phyloP scores from a whole-genome alignment of 371 early-diverging fungal species.

The Actinomortierella ambigua region DNA sequence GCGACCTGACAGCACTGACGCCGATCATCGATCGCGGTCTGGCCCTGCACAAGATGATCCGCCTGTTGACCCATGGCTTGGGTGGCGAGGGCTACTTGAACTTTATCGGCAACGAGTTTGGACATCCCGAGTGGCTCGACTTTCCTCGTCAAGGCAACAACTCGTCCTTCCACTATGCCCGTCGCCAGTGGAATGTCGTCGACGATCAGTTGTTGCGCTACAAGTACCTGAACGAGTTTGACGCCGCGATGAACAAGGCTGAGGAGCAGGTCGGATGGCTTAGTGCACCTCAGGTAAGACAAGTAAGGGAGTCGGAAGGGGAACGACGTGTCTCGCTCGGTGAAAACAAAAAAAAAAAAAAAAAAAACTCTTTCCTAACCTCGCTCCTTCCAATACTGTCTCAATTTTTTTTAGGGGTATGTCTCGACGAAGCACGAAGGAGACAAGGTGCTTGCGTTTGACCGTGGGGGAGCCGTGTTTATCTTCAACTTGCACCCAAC shows the following conservation, averaged over 20 bases:
- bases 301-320: too few relatives aligned
- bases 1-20: conserved; percentile 77
- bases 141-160: conserved; percentile 95
- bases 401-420: conserved; percentile 51
- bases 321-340: too few relatives aligned
- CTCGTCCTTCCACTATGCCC: conserved; percentile 91
- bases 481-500: conserved; percentile 95
- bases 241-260: conserved; percentile 79
- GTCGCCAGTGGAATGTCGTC: conserved; percentile 92
- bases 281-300: conserved; percentile 55
- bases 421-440: conserved; percentile 91
- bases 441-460: conserved; percentile 93
- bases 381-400: not conserved
- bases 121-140: conserved; percentile 98
- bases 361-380: not conserved
- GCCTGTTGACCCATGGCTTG: conserved; percentile 85
- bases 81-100: conserved; percentile 97
- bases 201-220: conserved; percentile 88
- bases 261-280: conserved; percentile 80
- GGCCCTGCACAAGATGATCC: conserved; percentile 94
- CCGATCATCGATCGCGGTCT: conserved; percentile 94
- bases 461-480: conserved; percentile 85
- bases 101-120: conserved; percentile 97
- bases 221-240: conserved; percentile 91
- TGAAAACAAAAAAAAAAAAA: too few relatives aligned